phyloP scores from a whole-genome alignment of 345 rosid genomes.

The Camelina laxa region DNA sequence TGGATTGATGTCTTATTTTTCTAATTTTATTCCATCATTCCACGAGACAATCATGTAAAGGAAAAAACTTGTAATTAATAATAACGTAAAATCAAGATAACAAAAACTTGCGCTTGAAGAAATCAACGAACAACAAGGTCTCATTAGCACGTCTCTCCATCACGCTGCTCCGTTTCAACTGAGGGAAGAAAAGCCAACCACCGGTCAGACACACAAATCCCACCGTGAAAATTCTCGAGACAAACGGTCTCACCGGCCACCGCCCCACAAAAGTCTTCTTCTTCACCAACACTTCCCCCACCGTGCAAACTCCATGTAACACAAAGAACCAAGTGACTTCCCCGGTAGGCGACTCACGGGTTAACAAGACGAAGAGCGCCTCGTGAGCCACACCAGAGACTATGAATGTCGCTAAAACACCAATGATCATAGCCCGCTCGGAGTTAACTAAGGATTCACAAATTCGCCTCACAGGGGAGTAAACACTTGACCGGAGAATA shows the following conservation, averaged over 20 bases:
- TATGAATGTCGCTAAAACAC: constrained; percentile 8
- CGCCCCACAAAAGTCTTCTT: not conserved
- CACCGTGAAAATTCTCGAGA: constrained; percentile 27
- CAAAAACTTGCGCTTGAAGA: constrained; percentile 5
- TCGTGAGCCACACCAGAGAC: constrained; percentile 49
- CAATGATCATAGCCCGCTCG: not conserved
- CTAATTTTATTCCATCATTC: no score
- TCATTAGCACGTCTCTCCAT: constrained; percentile 30
- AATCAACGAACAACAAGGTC: constrained; percentile 16
- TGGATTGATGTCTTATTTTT: no score
- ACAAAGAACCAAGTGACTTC: constrained; percentile 48
- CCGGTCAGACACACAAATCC: constrained; percentile 40
- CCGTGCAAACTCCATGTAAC: constrained; percentile 44
- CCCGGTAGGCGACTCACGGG: constrained; percentile 43
- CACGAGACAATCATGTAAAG: no score
- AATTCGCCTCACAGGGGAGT: constrained; percentile 31
- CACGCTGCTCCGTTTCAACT: constrained; percentile 8
- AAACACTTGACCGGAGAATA: constrained; percentile 45
- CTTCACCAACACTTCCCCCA: constrained; percentile 31
- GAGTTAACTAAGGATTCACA: not conserved
- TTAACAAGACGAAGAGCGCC: constrained; percentile 22
- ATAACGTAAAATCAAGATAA: no score
- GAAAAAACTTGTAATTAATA: no score
- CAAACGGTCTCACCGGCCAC: constrained; percentile 23
- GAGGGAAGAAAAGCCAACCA: constrained; percentile 50